phyloP scores from a whole-genome alignment of 148 eudicot genomes.

The Nyssa sinensis region DNA sequence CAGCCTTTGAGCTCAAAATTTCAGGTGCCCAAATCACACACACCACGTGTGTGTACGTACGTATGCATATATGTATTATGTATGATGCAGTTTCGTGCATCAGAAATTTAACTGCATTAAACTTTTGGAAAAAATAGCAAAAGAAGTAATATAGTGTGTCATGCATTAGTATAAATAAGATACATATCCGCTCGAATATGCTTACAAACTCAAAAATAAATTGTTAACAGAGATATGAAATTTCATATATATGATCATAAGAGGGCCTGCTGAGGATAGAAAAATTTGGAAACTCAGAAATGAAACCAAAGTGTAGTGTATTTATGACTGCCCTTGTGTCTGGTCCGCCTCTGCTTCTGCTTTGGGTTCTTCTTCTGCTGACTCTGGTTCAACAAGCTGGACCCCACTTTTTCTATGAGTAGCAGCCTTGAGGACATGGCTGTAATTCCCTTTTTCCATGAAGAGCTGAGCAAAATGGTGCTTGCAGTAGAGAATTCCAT shows the following conservation, averaged over 20 bases:
- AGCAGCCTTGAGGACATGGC: constrained; percentile 74
- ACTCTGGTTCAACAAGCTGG: constrained; percentile 20
- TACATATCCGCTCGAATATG: not conserved
- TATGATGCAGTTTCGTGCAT: no score
- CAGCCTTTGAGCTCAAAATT: no score
- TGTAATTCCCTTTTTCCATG: constrained; percentile 86
- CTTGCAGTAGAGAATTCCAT: constrained; percentile 86
- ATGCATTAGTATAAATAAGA: not conserved
- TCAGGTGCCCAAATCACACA: no score
- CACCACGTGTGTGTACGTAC: no score
- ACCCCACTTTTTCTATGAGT: constrained; percentile 38
- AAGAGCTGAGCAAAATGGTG: constrained; percentile 87
- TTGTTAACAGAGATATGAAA: not conserved
- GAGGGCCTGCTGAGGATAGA: not conserved
- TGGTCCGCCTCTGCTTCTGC: constrained; percentile 12
- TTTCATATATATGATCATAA: not conserved
- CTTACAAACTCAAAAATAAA: not conserved
- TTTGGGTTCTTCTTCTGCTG: constrained; percentile 12
- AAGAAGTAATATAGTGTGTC: not conserved
- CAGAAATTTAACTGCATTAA: constrained; percentile 7
- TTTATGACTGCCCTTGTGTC: constrained; percentile 3
- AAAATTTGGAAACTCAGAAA: not conserved
- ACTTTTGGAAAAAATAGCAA: not conserved
- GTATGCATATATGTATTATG: no score
- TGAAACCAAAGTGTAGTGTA: not conserved